Conservation (phyloP, 352 stramenopile species). For the Globisporangium viniferum region DNA sequence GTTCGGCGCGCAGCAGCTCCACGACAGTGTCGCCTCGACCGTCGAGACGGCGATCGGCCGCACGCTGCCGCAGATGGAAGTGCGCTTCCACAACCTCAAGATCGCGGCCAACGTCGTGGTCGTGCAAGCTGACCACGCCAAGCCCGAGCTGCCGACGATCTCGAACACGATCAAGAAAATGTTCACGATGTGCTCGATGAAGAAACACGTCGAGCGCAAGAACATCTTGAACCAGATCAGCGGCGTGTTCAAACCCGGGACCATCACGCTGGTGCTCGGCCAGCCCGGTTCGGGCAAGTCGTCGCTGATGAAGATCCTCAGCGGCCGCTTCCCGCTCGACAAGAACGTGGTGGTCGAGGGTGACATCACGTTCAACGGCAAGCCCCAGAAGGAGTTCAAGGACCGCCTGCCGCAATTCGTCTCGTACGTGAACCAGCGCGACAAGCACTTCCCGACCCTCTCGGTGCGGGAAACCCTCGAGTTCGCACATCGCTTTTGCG, state of each 20-base stretch:
- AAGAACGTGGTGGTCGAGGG: constrained; percentile 23
- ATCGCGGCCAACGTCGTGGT: constrained; percentile 11
- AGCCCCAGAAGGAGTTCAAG: constrained; percentile 17
- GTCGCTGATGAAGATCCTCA: constrained; percentile 30
- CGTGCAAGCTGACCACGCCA: not conserved
- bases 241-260: constrained; percentile 24
- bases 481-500: constrained; percentile 27
- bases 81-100: constrained; percentile 22
- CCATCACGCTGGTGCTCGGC: constrained; percentile 30
- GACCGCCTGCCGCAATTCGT: constrained; percentile 19
- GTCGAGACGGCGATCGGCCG: constrained; percentile 11
- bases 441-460: constrained; percentile 25
- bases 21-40: constrained; percentile 2
- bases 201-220: constrained; percentile 22
- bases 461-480: constrained; percentile 29
- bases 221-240: constrained; percentile 25
- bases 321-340: constrained; percentile 17
- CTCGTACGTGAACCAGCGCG: constrained; percentile 25
- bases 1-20: constrained; percentile 11
- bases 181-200: constrained; percentile 14
- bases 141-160: constrained; percentile 9
- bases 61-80: constrained; percentile 20
- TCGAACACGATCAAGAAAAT: constrained; percentile 11
- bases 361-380: constrained; percentile 26
- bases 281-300: constrained; percentile 27